A percentile compares a stretch with the other conserved stretches of the same genome.
Conservation (phyloP, 352 stramenopile species). For the Phytophthora cactorum region DNA sequence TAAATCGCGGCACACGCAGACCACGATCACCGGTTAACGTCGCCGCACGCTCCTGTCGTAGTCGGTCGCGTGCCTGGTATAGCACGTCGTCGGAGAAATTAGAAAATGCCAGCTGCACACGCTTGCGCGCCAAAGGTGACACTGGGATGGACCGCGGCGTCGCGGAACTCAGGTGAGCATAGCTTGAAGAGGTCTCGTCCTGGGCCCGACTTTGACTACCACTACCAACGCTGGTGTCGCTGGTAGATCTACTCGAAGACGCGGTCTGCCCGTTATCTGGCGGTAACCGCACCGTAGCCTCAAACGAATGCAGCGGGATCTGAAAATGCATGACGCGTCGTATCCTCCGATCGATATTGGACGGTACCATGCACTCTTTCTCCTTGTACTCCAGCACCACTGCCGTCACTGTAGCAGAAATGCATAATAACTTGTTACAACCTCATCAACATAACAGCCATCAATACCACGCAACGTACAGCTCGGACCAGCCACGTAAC, state of each 20-base stretch:
- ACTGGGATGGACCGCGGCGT: slow-evolving; percentile 87
- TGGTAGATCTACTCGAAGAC: slow-evolving; percentile 20
- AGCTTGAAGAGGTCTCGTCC: slow-evolving; percentile 46
- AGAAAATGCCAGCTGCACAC: slow-evolving; percentile 79
- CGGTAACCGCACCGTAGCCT: slow-evolving; percentile 81
- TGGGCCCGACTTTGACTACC: slow-evolving; percentile 28
- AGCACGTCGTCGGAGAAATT: slow-evolving; percentile 88
- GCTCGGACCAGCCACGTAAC: slow-evolving; percentile 70
- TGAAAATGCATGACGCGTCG: slow-evolving; percentile 90
- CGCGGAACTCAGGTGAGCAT: slow-evolving; percentile 51
- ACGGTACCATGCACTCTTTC: slow-evolving; percentile 83
- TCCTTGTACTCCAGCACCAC: slow-evolving; percentile 89
- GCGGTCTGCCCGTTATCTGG: slow-evolving; percentile 33
- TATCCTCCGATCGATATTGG: slow-evolving; percentile 87
- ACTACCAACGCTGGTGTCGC: slow-evolving; percentile 22
- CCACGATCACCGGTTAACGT: slow-evolving; percentile 67
- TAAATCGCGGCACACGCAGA: slow-evolving; percentile 76
- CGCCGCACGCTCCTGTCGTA: slow-evolving; percentile 75
- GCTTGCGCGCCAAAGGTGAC: slow-evolving; percentile 71
- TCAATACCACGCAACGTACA: slow-evolving; percentile 48
- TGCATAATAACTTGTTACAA: slow-evolving; percentile 17
- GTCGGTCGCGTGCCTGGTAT: slow-evolving; percentile 79
- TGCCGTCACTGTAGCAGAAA: slow-evolving; percentile 62
- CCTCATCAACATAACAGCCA: slow-evolving; percentile 4
- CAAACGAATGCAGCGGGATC: slow-evolving; percentile 85